Base-by-base conservation (phyloP, 73 alveolate species). In the Diophrys sp. region DNA sequence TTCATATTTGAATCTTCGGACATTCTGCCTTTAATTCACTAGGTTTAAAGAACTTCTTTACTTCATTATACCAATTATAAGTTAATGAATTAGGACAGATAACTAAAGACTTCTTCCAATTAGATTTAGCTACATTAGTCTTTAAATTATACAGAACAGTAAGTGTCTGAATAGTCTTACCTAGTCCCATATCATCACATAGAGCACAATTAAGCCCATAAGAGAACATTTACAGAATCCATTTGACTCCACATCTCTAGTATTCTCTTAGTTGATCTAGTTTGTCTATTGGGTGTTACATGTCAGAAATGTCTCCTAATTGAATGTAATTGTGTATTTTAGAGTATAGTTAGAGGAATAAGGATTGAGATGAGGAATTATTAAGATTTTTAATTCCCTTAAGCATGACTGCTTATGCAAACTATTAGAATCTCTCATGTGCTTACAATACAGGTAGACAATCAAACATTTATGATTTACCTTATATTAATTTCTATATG, bases 151-250 rank as follows among this genome's bases (percentile, higher is more conserved):
- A 90, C 33, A 96, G 87, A 0, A 92, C 97, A 30, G 96, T 92
- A 32, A 96, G 84, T 30, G 98, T 89, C 81, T 95, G 95, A 2
- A 96, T 81, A 54, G 99, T 93, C 88, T 96, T 96, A 0, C 99
- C 99, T 56, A 96, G 88, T 0, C 99, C 99, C 99, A 96, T 96
- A 91, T 96, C 99, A 90, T 97, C 99, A 83, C 99, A 97, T 24
- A 97, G 91, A 23, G 99, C 98, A 53, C 98, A 98, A 62, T 96
- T 93, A 24, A 97, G 89, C 27, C 97, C 95, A 83, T 90, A 96
- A 55, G 82, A 79, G n/a, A 95, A 94, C 72, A 97, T 87, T 74
- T 95, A 95, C 67, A 96, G 89, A 71, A 97, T 77, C 99, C 99
- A 97, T 54, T 90, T 84, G 29, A 97, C 88, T 57, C 99, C 99